Base-by-base conservation (phyloP, 148 eudicot species). In the Cornus suecica region DNA sequence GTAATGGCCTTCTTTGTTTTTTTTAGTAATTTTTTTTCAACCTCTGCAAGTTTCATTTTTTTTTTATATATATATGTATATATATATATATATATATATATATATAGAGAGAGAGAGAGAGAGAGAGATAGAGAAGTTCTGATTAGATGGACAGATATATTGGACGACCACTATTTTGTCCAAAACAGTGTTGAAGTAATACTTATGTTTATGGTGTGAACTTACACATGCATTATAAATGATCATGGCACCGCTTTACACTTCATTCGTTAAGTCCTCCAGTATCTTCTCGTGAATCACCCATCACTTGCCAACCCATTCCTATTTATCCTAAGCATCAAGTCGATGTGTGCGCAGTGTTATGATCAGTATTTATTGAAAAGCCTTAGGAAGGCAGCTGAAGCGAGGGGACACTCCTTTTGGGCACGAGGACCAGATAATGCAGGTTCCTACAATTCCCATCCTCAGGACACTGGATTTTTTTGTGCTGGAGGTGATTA, bases 401-500 rank as follows among this genome's bases (percentile, higher is more conserved):
- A 95, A 79, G 81, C 84, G 52, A 88, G 94, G 83, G 99, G 97
- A 66, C 97, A 91, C 79, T 75, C 91, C 34, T 90, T 86, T 74
- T 96, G 98, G 97, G 93, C 90, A 41, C 90, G 86, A 78, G 94
- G 92, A 74, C 99, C 99, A 37, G 92, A 85, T 78, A 93, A 93
- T 84, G 88, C 93, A 72, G 97, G 99, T 84, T 91, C 90, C 75
- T 95, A 91, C 84, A 96, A 90, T 81, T 91, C 99, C 48, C 89
- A 77, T 78, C 99, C 99, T 28, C 90, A 93, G 73, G 98, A 96
- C 81, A 96, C 99, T 28, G 92, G 93, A 70, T 96, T 96, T 80
- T 96, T 96, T 84, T 95, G 97, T 81, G 91, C 91, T 48, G 94
- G 98, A 68, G 99, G 99, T 75, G 99, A 93, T 80, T 96, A 96